phyloP scores from a whole-genome alignment of 805 yeast genomes.

The Kuraishia hungarica region DNA sequence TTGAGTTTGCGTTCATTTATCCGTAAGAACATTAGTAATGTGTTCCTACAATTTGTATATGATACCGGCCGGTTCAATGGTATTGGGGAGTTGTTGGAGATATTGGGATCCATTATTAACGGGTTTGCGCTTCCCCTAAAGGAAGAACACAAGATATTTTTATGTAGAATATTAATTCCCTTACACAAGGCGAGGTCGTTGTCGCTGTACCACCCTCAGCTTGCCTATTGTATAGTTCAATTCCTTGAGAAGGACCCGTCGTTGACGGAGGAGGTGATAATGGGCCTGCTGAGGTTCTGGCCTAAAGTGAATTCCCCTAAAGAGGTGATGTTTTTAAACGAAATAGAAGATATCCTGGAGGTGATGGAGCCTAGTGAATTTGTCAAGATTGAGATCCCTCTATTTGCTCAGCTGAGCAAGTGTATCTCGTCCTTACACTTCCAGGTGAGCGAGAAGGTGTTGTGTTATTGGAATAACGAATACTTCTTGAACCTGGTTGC shows the following conservation, averaged over 20 bases:
- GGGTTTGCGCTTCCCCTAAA: constrained; percentile 96
- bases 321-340: constrained; percentile 92
- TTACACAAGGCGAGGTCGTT: constrained; percentile 86
- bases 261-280: constrained; percentile 91
- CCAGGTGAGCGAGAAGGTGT: constrained; percentile 93
- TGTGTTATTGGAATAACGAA: constrained; percentile 92
- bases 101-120: constrained; percentile 91
- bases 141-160: constrained; percentile 91
- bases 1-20: constrained; percentile 83
- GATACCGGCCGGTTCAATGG: constrained; percentile 97
- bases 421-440: constrained; percentile 94
- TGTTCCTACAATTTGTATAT: constrained; percentile 85
- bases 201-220: constrained; percentile 89
- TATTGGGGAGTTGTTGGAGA: constrained; percentile 88
- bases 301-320: constrained; percentile 93
- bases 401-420: constrained; percentile 88
- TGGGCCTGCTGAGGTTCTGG: constrained; percentile 92
- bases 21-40: constrained; percentile 84
- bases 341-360: constrained; percentile 93
- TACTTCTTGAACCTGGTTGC: constrained; percentile 84
- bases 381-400: constrained; percentile 82
- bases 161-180: constrained; percentile 81
- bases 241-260: constrained; percentile 90
- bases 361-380: constrained; percentile 93
- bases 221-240: constrained; percentile 95